Base-by-base conservation (phyloP, 176 grass and related monocot genomes). In the Bothriochloa decipiens region DNA sequence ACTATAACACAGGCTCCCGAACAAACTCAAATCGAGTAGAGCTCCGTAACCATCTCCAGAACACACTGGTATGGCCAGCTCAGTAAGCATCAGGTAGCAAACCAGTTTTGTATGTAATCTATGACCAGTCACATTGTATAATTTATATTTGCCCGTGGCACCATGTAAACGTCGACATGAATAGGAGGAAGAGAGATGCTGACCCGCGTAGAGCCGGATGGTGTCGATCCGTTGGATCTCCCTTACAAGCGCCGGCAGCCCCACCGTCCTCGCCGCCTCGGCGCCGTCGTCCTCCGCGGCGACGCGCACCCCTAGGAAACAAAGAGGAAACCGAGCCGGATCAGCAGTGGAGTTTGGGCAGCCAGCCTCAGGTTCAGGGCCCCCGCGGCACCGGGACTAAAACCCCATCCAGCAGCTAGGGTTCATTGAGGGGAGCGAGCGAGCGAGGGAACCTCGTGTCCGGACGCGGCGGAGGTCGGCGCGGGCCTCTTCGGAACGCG, bases 171-270 rank as follows among this genome's bases (percentile, higher is more conserved):
- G 16, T 2, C 3, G 9, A 35, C 2, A 69, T 36, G 0, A 27
- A 46, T 10, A 75, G 25, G 69, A 47, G 14, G 41, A 76, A 63
- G 15, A 63, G 47, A 55, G 47, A 78, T 16, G 52, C 73, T 88
- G 68, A 95, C 93, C 93, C 11, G 88, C 88, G 70, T 95, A 95
- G 41, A 75, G 73, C 9, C 93, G 90, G 88, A 95, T 83, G 43
- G 82, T 81, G 65, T 90, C 87, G 29, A 95, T 95, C 76, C 90
- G 76, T 62, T 82, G 75, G 86, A 95, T 85, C 78, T 92, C 90
- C 27, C 70, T 77, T 40, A 73, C 86, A 13, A 92, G 80, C 68
- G 84, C 70, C 36, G 87, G 83, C 2, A 95, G 57, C 11, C 70
- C 80, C 23, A 27, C 43, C 0, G 62, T 25, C 23, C 27, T 36